Evolutionary conservation across 306 rosid genomes (phyloP).

Genomic region (Vigna mungo): DNA sequence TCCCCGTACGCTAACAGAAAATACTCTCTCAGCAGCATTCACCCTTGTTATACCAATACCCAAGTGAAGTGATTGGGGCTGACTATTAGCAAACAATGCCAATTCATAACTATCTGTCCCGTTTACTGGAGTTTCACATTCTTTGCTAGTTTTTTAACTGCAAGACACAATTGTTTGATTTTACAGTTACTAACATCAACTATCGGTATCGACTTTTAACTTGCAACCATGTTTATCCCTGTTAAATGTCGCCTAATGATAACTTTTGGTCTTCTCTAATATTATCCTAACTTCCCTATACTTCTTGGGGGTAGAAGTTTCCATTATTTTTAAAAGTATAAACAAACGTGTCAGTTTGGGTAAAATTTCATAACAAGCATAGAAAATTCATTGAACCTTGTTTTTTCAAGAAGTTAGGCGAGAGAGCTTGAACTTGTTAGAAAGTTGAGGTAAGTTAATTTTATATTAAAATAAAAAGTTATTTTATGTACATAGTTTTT

Average conservation of each 20-base stretch:
- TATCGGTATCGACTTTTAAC: not conserved
- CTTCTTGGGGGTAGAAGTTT: not conserved
- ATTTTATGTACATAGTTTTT: too few relatives aligned
- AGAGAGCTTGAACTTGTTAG: too few relatives aligned
- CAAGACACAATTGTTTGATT: not conserved
- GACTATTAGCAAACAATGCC: not conserved
- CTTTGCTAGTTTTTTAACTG: slow-evolving; percentile 7
- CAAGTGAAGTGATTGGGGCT: not conserved
- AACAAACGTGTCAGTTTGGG: too few relatives aligned
- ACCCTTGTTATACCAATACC: not conserved
- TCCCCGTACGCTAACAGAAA: not conserved
- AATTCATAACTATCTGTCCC: not conserved
- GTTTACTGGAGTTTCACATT: not conserved
- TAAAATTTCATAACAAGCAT: too few relatives aligned
- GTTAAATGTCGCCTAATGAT: not conserved
- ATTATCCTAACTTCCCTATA: not conserved
- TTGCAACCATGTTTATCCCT: not conserved
- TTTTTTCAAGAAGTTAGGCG: too few relatives aligned
- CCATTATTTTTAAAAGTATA: not conserved
- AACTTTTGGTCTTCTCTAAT: not conserved
- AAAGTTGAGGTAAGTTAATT: too few relatives aligned
- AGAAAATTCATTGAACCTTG: too few relatives aligned
- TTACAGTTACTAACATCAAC: not conserved
- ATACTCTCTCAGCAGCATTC: not conserved
- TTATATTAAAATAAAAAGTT: too few relatives aligned